Conservation (phyloP, 2,329 filamentous ascomycete species). For the Beauveria caledonica region DNA sequence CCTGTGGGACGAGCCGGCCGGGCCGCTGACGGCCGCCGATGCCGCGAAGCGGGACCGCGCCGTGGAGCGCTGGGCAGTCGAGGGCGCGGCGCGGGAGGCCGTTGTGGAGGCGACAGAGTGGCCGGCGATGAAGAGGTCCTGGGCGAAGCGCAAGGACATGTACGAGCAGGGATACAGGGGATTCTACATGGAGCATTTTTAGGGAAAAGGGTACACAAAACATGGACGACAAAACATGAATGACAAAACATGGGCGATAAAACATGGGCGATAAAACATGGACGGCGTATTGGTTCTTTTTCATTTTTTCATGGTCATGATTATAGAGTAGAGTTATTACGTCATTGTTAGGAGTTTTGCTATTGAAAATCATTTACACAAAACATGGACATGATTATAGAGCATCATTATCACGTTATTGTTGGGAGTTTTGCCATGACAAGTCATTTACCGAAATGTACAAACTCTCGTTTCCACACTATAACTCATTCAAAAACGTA, state of each 20-base stretch:
- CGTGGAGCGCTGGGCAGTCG: neutral
- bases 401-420: too few species aligned
- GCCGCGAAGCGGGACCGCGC: neutral
- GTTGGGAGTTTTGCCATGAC: neutral
- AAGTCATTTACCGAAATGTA: too few species aligned
- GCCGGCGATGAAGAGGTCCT: neutral
- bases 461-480: too few species aligned
- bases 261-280: too few species aligned
- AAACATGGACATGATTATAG: too few species aligned
- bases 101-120: neutral
- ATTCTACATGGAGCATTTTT: neutral
- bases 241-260: too few species aligned
- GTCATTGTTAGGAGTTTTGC: neutral
- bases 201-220: neutral
- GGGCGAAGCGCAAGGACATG: neutral
- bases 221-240: too few species aligned
- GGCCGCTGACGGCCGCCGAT: neutral
- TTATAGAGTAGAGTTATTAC: neutral
- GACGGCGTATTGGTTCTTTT: neutral
- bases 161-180: neutral
- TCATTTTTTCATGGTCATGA: neutral
- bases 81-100: neutral
- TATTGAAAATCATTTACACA: too few species aligned
- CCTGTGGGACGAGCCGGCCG: conserved; percentile 2
- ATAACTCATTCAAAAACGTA: neutral